These are phyloP conservation scores for Vaccinium myrtillus DNA, from an alignment of 148 eudicot genomes.

Conservation along the genomic window DNA sequence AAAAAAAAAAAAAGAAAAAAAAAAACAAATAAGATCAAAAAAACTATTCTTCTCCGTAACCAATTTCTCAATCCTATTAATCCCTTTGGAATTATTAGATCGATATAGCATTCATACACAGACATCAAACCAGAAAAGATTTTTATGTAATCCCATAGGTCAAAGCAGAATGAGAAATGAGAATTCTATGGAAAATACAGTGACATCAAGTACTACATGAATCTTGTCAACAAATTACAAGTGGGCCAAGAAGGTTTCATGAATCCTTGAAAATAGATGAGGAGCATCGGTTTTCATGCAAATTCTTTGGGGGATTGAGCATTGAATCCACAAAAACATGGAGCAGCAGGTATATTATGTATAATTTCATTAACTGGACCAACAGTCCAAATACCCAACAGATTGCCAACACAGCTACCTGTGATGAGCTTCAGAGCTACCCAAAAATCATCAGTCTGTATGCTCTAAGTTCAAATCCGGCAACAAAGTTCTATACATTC, in stretches of 20 bases:
- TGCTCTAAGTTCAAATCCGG: neutral
- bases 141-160: neutral
- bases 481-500: neutral
- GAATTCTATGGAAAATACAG: neutral
- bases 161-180: neutral
- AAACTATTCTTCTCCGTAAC: neutral
- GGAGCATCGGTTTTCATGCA: neutral
- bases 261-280: neutral
- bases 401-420: constrained; percentile 1
- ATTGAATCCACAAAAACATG: neutral
- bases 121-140: neutral
- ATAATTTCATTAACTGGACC: neutral
- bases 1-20: too few relatives aligned
- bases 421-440: neutral
- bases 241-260: neutral
- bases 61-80: neutral
- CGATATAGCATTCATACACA: neutral
- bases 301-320: neutral
- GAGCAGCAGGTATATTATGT: neutral
- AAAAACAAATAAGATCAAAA: neutral
- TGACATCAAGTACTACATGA: neutral
- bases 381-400: neutral
- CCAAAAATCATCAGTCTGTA: neutral
- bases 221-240: neutral
- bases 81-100: neutral